phyloP scores from a whole-genome alignment of 140 eudicot species.

The Stevia rebaudiana region DNA sequence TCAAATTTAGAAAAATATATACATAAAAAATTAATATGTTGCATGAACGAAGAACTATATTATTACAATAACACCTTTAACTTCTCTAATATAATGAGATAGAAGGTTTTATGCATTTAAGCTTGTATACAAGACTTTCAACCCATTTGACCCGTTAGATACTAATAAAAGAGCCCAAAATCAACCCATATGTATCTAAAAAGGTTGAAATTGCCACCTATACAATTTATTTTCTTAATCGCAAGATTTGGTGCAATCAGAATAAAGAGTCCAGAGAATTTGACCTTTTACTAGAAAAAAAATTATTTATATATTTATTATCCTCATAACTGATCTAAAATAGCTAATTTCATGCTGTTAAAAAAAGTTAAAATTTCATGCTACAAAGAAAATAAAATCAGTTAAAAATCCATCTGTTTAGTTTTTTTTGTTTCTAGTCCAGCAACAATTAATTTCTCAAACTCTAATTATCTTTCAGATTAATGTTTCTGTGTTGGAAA shows the following conservation, averaged over 20 bases:
- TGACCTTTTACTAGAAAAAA: not conserved
- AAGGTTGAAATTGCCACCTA: not conserved
- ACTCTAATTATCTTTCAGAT: not conserved
- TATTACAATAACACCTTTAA: not conserved
- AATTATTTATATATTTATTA: not conserved
- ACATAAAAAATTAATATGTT: not conserved
- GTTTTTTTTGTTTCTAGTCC: not conserved
- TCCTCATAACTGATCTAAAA: not conserved
- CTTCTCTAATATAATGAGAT: not conserved
- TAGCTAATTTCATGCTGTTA: no score
- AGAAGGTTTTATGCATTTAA: not conserved
- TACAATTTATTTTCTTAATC: not conserved
- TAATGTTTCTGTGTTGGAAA: not conserved
- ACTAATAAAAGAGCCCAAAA: not conserved
- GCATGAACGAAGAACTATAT: not conserved
- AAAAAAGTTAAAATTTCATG: not conserved
- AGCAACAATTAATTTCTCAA: not conserved
- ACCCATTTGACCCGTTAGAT: not conserved
- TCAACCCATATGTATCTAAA: not conserved
- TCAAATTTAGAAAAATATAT: not conserved
- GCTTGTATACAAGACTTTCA: not conserved
- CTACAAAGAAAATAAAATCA: not conserved
- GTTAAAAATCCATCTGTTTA: not conserved
- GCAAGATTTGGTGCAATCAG: not conserved
- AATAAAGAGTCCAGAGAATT: not conserved